phyloP scores from a whole-genome alignment of 257 asterid species.

The Salvia rosmarinus region DNA sequence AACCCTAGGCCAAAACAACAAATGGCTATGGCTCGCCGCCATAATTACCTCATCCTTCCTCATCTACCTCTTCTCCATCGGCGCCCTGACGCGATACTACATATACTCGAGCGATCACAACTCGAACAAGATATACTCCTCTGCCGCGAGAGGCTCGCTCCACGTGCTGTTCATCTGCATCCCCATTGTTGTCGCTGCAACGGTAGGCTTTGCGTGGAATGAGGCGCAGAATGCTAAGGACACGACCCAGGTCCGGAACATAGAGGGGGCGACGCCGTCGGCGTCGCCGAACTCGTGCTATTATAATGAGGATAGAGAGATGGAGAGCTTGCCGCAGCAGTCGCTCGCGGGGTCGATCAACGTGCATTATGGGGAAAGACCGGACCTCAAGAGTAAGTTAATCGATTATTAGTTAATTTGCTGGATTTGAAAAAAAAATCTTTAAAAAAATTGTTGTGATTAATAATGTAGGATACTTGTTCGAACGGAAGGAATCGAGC shows the following conservation, averaged over 20 bases:
- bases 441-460: neutral
- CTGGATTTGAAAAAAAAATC: no score
- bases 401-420: neutral
- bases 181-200: conserved; percentile 47
- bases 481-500: conserved; percentile 65
- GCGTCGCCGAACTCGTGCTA: conserved; percentile 60
- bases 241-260: conserved; percentile 52
- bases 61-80: conserved; percentile 60
- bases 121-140: conserved; percentile 49
- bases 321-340: conserved; percentile 74
- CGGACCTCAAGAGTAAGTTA: conserved; percentile 74
- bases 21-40: conserved; percentile 71
- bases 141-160: conserved; percentile 40
- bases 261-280: conserved; percentile 65
- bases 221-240: conserved; percentile 50
- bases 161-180: conserved; percentile 56
- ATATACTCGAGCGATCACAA: conserved; percentile 71
- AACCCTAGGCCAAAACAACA: conserved; percentile 54
- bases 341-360: conserved; percentile 54
- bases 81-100: conserved; percentile 49
- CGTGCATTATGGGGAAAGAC: conserved; percentile 80
- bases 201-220: conserved; percentile 57
- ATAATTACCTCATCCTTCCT: conserved; percentile 65
- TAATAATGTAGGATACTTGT: conserved; percentile 48
- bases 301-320: conserved; percentile 63